phyloP scores from a whole-genome alignment of 768 basidiomycete species.

The Russula abietina region DNA sequence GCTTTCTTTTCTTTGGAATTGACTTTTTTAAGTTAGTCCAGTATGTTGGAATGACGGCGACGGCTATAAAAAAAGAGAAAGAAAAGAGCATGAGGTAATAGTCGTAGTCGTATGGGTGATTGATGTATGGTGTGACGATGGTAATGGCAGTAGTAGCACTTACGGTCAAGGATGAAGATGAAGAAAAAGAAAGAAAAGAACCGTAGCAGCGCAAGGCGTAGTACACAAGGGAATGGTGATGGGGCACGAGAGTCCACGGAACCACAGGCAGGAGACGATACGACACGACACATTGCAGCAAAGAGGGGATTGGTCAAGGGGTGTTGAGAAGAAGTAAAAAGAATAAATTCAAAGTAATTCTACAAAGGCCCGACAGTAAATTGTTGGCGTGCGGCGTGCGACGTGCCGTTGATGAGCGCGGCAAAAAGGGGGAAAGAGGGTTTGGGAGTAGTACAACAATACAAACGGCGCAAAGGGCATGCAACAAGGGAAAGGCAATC shows the following conservation, averaged over 20 bases:
- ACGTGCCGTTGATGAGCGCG: neutral
- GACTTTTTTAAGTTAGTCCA: neutral
- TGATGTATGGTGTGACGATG: neutral
- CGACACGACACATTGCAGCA: neutral
- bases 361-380: neutral
- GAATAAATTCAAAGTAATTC: neutral
- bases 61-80: neutral
- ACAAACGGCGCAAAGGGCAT: neutral
- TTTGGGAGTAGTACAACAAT: neutral
- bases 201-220: neutral
- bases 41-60: neutral
- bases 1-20: neutral
- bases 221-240: neutral
- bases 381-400: neutral
- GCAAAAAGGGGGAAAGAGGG: neutral
- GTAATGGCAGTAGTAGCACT: neutral
- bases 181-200: neutral
- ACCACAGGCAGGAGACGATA: neutral
- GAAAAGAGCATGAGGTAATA: neutral
- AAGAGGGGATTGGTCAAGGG: neutral
- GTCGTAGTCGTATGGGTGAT: neutral
- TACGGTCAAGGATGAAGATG: neutral
- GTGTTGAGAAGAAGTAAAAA: neutral
- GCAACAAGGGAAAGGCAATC: neutral
- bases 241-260: neutral